Percentiles rank a stretch among this genome's conserved stretches.
phyloP scores from a whole-genome alignment of 179 eudicot genomes.

The Camellia oleifera region DNA sequence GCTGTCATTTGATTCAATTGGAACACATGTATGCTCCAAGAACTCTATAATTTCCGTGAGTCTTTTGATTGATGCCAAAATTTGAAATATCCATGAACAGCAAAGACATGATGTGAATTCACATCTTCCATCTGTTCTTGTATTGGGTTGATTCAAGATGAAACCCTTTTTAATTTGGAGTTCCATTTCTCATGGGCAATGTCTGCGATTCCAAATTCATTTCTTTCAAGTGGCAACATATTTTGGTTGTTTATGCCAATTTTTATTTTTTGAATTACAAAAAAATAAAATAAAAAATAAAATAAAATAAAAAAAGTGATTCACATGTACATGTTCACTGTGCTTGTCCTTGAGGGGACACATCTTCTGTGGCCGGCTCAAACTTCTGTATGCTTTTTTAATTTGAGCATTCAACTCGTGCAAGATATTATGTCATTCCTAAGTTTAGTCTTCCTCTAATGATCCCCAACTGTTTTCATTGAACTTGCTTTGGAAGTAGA shows the following conservation, averaged over 20 bases:
- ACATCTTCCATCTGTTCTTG: not conserved
- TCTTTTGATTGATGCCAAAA: too few species aligned
- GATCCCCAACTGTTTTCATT: not conserved
- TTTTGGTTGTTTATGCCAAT: not conserved
- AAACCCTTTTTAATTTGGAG: not conserved
- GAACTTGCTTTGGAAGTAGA: not conserved
- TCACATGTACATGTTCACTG: not conserved
- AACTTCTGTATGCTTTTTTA: not conserved
- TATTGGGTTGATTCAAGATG: not conserved
- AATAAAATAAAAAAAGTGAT: not conserved
- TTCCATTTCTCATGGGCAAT: not conserved
- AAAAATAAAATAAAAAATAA: too few species aligned
- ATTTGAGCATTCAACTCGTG: not conserved
- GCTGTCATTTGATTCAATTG: too few species aligned
- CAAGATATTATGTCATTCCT: not conserved
- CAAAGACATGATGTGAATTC: not conserved
- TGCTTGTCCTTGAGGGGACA: not conserved
- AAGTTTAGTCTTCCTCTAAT: not conserved
- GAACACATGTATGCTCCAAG: too few species aligned
- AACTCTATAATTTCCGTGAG: too few species aligned
- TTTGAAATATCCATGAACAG: not conserved
- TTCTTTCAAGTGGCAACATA: not conserved
- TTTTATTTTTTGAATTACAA: not conserved
- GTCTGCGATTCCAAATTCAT: not conserved
- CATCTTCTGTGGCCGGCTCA: not conserved